Evolutionary conservation across 2,329 filamentous ascomycete species (phyloP), one percentile per base, ranked within the genome.

Genomic region (Arthroderma uncinatum): DNA sequence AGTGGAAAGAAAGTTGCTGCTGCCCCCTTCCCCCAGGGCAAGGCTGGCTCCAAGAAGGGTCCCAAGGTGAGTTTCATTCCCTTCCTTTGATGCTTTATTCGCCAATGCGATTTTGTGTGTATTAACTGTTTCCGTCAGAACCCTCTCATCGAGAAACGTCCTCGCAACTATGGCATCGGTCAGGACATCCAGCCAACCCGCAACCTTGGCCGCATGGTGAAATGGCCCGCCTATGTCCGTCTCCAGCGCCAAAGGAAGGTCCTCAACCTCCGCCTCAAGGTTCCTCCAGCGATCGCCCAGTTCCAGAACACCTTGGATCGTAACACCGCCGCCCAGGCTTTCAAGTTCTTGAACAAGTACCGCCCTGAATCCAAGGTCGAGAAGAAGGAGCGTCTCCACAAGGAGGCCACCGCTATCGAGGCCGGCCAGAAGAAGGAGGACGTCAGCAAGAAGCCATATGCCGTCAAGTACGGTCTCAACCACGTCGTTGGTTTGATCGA

Each of bases 341-440:
- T 98, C 84, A 97, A 97, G 85, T 86, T 98, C 74, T 88, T 98
- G 74, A 95, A 95, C 88, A 98, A 98, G 84, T 98, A 98, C 87
- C 90, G 92, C 71, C 93, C 93, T 67, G 93, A 98, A 84, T 94
- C 89, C 78, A 97, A 96, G 86, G 80, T 82, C 70, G 92, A 97
- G 86, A 98, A 98, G 89, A 98, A 97, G 86, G 94, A 98, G 82
- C 90, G 93, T 79, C 83, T 98, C 65, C 84, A 88, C 76, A 90
- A 95, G 84, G 93, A 98, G 84, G 93, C 94, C 65, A 95, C 91
- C 70, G 94, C 93, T 71, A 84, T 98, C 76, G 85, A 90, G 76
- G 91, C 97, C 78, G 93, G 94, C 78, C 96, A 97, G 88, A 98
- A 97, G 88, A 97, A 97, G 88, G 94, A 98, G 84, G 91, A 95